Evolutionary conservation across 169 alveolate genomes (phyloP).

Genomic region (Eimeria acervulina): DNA sequence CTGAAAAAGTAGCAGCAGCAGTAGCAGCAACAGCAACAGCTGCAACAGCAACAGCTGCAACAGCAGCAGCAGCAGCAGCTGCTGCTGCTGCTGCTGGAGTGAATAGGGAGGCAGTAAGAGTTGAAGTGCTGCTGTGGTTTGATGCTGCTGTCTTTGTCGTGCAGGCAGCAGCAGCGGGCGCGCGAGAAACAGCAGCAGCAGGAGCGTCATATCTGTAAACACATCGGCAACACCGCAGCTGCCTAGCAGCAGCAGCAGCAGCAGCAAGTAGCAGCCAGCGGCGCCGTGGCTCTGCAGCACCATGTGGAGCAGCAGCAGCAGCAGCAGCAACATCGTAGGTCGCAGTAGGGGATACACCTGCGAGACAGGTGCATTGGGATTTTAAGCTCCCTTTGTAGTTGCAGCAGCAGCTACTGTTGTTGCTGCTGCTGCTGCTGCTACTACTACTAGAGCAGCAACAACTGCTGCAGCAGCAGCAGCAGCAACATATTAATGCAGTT

Average conservation of each 20-base stretch:
- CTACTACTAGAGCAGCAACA: no score
- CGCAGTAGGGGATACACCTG: no score
- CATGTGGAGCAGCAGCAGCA: no score
- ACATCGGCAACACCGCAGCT: conserved; percentile 17
- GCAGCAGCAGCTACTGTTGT: not conserved
- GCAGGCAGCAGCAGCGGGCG: not conserved
- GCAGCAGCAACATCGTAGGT: no score
- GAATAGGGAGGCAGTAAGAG: no score
- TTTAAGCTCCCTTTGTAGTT: not conserved
- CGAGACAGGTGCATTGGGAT: not conserved
- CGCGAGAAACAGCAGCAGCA: not conserved
- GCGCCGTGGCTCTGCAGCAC: no score
- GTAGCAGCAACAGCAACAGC: not conserved
- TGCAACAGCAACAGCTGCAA: no score
- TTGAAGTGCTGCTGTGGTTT: not conserved
- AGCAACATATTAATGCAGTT: no score
- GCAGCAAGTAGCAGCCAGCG: not conserved
- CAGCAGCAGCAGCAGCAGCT: no score
- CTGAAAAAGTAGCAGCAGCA: no score
- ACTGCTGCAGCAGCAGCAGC: no score
- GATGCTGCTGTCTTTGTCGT: not conserved
- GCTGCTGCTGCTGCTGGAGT: no score
- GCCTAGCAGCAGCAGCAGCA: conserved; percentile 24
- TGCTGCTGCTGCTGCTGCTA: not conserved
- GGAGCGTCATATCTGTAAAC: not conserved